Evolutionary conservation across 1,139 yeast species (phyloP).

Genomic region (Lodderomyces parapsilosis): DNA sequence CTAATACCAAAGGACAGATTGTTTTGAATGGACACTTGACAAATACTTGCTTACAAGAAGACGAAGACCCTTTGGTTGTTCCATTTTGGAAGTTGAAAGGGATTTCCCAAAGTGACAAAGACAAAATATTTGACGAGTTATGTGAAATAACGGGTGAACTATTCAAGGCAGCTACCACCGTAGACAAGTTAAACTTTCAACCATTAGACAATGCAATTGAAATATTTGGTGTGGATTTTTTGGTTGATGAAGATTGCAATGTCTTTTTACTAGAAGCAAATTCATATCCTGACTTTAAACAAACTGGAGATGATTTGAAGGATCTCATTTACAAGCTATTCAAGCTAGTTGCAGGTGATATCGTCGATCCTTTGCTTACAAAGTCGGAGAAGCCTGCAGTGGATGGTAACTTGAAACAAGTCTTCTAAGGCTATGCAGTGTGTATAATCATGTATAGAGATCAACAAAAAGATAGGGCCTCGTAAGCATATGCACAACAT

Average conservation of each 20-base stretch:
- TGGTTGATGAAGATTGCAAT: slow-evolving; percentile 55
- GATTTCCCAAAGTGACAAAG: slow-evolving; percentile 24
- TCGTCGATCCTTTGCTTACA: slow-evolving; percentile 19
- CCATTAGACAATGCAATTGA: slow-evolving; percentile 82
- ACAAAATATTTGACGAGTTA: slow-evolving; percentile 52
- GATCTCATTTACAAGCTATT: slow-evolving; percentile 61
- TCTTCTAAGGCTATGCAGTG: slow-evolving; percentile 5
- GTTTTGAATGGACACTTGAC: slow-evolving; percentile 77
- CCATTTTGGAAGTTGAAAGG: slow-evolving; percentile 64
- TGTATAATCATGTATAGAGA: background rate
- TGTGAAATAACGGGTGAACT: slow-evolving; percentile 63
- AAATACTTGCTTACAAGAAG: slow-evolving; percentile 83
- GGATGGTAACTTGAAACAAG: slow-evolving; percentile 8
- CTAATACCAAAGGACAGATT: slow-evolving; percentile 29
- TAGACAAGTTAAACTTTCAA: slow-evolving; percentile 86
- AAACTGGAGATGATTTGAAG: slow-evolving; percentile 80
- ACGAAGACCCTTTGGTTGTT: slow-evolving; percentile 49
- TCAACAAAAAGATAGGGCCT: too few relatives aligned
- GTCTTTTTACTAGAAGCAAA: slow-evolving; percentile 80
- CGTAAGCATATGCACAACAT: too few relatives aligned
- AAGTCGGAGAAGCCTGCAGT: background rate
- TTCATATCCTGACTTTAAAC: slow-evolving; percentile 95
- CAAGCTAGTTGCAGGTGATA: slow-evolving; percentile 38
- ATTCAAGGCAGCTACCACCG: slow-evolving; percentile 79
- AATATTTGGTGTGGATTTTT: slow-evolving; percentile 82